Evolutionary conservation across 2,329 filamentous ascomycete genomes (phyloP).

Genomic region (Aureobasidium sp.): DNA sequence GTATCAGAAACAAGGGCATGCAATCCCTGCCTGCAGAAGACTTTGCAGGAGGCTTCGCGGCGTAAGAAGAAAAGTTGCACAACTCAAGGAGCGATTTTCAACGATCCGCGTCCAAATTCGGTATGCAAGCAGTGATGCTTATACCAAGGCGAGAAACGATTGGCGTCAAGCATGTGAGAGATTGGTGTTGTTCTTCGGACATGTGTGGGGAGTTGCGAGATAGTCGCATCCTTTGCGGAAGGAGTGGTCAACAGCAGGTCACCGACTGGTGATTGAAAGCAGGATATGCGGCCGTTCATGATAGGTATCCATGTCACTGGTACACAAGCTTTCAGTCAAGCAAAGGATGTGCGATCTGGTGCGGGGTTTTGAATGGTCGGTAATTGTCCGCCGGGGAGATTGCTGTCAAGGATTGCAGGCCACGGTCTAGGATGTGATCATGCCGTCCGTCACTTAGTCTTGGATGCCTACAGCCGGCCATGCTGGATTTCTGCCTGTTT

Average conservation of each 20-base stretch:
- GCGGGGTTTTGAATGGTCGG: not conserved
- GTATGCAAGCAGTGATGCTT: not conserved
- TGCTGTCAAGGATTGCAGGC: not conserved
- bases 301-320: not conserved
- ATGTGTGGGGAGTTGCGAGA: slow-evolving; percentile 4
- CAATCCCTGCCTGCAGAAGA: not conserved
- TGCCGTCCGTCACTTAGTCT: too few species aligned
- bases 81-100: not conserved
- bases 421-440: not conserved
- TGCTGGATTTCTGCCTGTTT: not conserved
- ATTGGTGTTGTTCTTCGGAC: not conserved
- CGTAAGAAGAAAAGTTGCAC: too few species aligned
- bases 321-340: not conserved
- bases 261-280: not conserved
- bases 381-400: not conserved
- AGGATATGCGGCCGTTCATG: not conserved
- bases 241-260: not conserved
- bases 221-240: not conserved
- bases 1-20: not conserved
- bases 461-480: not conserved
- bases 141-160: not conserved
- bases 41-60: not conserved
- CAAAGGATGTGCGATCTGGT: not conserved
- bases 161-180: not conserved
- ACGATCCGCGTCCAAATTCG: not conserved